phyloP scores from a whole-genome alignment of 768 basidiomycete species.

The Mycena crocata region DNA sequence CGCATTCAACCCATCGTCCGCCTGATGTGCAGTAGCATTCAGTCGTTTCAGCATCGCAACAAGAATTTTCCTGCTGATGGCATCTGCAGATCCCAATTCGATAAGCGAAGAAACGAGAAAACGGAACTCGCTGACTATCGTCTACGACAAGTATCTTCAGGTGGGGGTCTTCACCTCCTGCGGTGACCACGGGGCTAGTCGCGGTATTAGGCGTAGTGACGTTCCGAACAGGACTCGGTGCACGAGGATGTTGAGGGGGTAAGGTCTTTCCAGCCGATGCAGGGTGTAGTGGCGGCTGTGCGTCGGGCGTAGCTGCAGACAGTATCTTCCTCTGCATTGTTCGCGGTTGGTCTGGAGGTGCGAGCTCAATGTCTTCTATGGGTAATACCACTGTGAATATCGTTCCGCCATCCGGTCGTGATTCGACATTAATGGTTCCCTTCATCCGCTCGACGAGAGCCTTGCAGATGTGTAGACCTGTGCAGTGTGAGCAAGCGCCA shows the following conservation, averaged over 20 bases:
- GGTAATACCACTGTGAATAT: slow-evolving; percentile 22
- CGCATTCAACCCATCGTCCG: slow-evolving; percentile 22
- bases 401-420: slow-evolving; percentile 7
- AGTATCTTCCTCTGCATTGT: background rate
- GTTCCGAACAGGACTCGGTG: too few species aligned
- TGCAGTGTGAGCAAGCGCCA: background rate
- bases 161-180: slow-evolving; percentile 2
- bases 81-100: slow-evolving; percentile 2
- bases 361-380: slow-evolving; percentile 11
- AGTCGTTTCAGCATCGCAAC: slow-evolving; percentile 16
- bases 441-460: slow-evolving; percentile 20
- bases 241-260: background rate
- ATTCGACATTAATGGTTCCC: slow-evolving; percentile 21
- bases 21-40: slow-evolving; percentile 25
- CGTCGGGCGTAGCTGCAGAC: background rate
- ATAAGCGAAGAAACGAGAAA: background rate
- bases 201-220: too few species aligned
- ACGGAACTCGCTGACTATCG: slow-evolving; percentile 18
- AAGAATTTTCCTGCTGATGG: slow-evolving; percentile 29
- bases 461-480: slow-evolving; percentile 26
- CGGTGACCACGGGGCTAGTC: too few species aligned
- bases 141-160: slow-evolving; percentile 29
- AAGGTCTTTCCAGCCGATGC: too few species aligned
- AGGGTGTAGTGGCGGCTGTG: background rate
- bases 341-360: background rate